Evolutionary conservation across 345 rosid species (phyloP).

Genomic region (Passiflora organensis): DNA sequence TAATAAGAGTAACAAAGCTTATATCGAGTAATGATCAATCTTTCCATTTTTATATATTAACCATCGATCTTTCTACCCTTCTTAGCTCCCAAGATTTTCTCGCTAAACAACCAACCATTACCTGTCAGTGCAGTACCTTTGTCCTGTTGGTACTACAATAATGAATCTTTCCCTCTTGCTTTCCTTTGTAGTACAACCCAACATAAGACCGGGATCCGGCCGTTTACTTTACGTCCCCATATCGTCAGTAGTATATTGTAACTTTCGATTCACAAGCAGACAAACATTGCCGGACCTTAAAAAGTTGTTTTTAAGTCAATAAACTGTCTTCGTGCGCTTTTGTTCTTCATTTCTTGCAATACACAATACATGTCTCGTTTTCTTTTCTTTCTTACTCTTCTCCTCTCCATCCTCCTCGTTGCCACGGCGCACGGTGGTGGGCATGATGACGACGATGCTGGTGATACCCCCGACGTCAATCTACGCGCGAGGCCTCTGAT

Average conservation of each 20-base stretch:
- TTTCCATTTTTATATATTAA: too few relatives aligned
- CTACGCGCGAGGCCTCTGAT: conserved; percentile 52
- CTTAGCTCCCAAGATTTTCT: background rate
- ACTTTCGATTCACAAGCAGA: too few relatives aligned
- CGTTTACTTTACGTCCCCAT: background rate
- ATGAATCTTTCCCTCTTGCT: background rate
- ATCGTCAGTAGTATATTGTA: too few relatives aligned
- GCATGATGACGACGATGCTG: conserved; percentile 21
- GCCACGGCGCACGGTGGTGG: conserved; percentile 46
- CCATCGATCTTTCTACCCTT: background rate
- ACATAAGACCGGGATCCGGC: background rate
- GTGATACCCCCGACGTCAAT: conserved; percentile 10
- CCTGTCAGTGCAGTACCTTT: background rate
- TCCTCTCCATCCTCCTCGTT: conserved; percentile 41
- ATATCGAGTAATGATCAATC: too few relatives aligned
- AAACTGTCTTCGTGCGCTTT: background rate
- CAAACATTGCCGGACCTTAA: too few relatives aligned
- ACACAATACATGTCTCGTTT: conserved; percentile 31
- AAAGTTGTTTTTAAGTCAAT: too few relatives aligned
- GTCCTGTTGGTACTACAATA: background rate
- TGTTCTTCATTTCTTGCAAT: background rate
- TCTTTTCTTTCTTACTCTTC: conserved; percentile 28
- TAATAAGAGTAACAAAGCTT: too few relatives aligned
- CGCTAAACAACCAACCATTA: background rate
- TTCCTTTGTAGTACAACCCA: conserved; percentile 1